Evolutionary conservation across 352 stramenopile genomes (phyloP), one percentile per base, ranked within the genome.

Genomic region (Phytophthora chlamydospora): DNA sequence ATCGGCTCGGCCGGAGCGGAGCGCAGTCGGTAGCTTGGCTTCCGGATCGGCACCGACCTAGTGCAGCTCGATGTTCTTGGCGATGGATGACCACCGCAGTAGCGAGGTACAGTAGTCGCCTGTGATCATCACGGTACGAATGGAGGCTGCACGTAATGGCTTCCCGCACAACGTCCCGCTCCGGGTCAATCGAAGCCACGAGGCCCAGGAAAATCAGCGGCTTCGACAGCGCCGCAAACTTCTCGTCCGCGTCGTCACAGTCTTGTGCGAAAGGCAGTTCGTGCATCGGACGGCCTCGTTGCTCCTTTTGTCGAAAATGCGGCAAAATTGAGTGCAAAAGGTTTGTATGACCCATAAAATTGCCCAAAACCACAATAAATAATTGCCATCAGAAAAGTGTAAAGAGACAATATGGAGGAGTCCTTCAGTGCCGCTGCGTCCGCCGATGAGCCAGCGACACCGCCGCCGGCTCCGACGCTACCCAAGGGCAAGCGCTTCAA

Each of bases 21-120:
- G 63, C 39, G 80, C 61, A 27, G 41, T 89, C 86, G 0, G 80
- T 80, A 36, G 91, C 89, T 73, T 88, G 74, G 0, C 62, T 19
- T 78, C 59, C 0, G 62, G 76, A 69, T 84, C 86, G 58, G 66
- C 93, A 2, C 72, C 82, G 17, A 84, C 52, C 57, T 87, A 70
- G n/a, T 98, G 70, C 47, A 99, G 86, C 6, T 97, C 92, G 46
- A 98, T 96, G 62, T 27, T 27, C 21, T 24, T 24, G 21, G 21
- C 21, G 24, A 99, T 98, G 2, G 95, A 92, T 4, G 98, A 53
- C 1, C 96, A 96, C 5, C 96, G 99, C 63, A 97, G 94, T 46
- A 98, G 81, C 24, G 24, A 27, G 2, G 24, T 6, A 27, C n/a
- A n/a, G 44, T 97, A 96, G 73, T 99, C 97, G 21, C 96, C 94